phyloP scores from a whole-genome alignment of 2,329 filamentous ascomycete genomes.

The Ophiostoma perfectum region DNA sequence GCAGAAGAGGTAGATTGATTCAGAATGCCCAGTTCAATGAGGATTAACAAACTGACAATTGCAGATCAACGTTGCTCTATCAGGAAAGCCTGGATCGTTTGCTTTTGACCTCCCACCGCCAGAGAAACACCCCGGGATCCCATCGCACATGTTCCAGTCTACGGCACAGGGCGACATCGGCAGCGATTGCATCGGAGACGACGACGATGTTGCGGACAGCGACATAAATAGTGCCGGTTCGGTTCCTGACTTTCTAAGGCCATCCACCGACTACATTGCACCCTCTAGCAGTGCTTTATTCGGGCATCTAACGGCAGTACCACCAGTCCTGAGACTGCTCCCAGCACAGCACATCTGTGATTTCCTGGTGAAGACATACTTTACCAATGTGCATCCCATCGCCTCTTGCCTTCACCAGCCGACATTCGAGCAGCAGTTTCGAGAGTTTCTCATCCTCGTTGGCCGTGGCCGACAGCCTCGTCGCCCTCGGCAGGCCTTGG shows the following conservation, averaged over 20 bases:
- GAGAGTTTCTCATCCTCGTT: conserved; percentile 59
- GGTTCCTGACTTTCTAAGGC: conserved; percentile 54
- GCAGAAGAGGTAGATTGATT: conserved; percentile 56
- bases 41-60: background rate
- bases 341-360: conserved; percentile 55
- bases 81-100: conserved; percentile 16
- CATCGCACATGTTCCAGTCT: background rate
- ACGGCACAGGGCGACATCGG: background rate
- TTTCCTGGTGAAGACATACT: conserved; percentile 61
- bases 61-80: conserved; percentile 23
- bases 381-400: conserved; percentile 61
- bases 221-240: conserved; percentile 20
- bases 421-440: conserved; percentile 60
- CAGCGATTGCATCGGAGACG: background rate
- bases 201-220: conserved; percentile 19
- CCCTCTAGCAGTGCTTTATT: conserved; percentile 65
- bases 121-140: background rate
- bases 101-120: conserved; percentile 8
- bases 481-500: conserved; percentile 49
- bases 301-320: conserved; percentile 44
- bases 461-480: conserved; percentile 43
- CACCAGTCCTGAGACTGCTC: conserved; percentile 54
- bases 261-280: conserved; percentile 60
- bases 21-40: background rate
- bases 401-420: conserved; percentile 63